Evolutionary conservation across 768 basidiomycete genomes (phyloP), one percentile per base, ranked within the genome.

Genomic region (Leccinellum luteum): DNA sequence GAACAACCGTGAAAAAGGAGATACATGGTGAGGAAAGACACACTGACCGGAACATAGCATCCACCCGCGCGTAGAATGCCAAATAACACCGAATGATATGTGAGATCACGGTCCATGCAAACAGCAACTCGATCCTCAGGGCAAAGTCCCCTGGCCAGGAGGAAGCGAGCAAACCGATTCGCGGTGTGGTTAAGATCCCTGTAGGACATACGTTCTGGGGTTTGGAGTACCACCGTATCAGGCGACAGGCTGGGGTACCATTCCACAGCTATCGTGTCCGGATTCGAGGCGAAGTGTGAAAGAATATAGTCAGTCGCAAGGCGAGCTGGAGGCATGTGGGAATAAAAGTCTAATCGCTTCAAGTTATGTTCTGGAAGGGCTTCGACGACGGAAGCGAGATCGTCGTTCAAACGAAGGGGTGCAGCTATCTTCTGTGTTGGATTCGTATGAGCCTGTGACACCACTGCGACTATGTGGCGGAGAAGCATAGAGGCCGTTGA

Each of bases 1-100:
- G 44, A 34, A 14, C 25, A 32, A 55, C 41, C 48, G 25, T 55
- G 15, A 56, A 49, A 19, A 30, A 23, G 44, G n/a, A 35, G 51
- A 49, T 17, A n/a, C 23, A 23, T 12, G 2, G 1, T 21, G 35
- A 50, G 21, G 66, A 75, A 44, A 58, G 6, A 19, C n/a, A 19
- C 17, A 59, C 64, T 47, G 9, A 81, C 81, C 12, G 81, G 79
- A 50, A 82, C 81, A 64, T 82, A 82, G 51, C 81, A 80, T 41
- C 74, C 80, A 43, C 81, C 81, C 23, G 80, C 76, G 34, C 75
- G 77, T 60, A 80, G 69, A 30, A 80, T 72, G 7, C 75, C 81
- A 53, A 79, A 71, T 57, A 80, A 66, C 3, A 74, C 70, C 21
- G 75, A 60, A 54, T 82, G 78, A 59, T 79, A 82, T 48, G 65